These are phyloP conservation scores for Nelumbo lutea DNA, from an alignment of 164 flowering plant genomes.

Conservation along the genomic window DNA sequence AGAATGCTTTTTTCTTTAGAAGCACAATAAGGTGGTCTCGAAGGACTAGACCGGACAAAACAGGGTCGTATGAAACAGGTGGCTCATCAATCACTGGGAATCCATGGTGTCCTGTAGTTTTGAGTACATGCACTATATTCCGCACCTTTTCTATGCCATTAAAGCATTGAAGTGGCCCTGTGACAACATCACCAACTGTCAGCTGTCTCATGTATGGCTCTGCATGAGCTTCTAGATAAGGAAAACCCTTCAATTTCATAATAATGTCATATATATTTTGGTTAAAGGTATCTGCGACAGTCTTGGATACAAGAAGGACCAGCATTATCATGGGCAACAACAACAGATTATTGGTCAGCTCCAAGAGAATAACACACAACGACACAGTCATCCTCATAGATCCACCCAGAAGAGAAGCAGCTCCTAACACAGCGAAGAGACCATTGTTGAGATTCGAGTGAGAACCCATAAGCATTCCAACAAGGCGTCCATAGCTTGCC, in stretches of 20 bases:
- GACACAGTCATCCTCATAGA: conserved; percentile 92
- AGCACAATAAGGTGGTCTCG: conserved; percentile 66
- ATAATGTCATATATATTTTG: conserved; percentile 62
- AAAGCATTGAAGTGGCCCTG: conserved; percentile 67
- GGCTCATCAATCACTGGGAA: conserved; percentile 84
- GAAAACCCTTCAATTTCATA: conserved; percentile 78
- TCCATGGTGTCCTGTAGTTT: conserved; percentile 66
- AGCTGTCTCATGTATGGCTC: conserved; percentile 94
- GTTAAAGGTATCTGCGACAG: conserved; percentile 82
- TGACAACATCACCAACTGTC: conserved; percentile 62
- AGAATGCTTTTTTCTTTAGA: conserved; percentile 63
- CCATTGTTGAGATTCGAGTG: conserved; percentile 62
- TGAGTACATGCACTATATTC: conserved; percentile 64
- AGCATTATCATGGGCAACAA: conserved; percentile 82
- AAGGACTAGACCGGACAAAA: conserved; percentile 67
- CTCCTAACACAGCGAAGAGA: conserved; percentile 84
- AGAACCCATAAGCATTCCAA: conserved; percentile 65
- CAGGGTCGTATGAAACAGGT: conserved; percentile 44
- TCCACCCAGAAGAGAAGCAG: conserved; percentile 92
- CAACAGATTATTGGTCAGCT: conserved; percentile 74
- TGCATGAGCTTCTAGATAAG: conserved; percentile 72
- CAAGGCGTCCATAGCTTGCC: conserved; percentile 78
- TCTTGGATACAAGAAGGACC: conserved; percentile 83
- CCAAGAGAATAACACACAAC: conserved; percentile 70
- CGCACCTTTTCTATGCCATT: conserved; percentile 78